These are phyloP conservation scores for Leccinum fallax DNA, from an alignment of 1,284 basidiomycete genomes.

Conservation along the genomic window DNA sequence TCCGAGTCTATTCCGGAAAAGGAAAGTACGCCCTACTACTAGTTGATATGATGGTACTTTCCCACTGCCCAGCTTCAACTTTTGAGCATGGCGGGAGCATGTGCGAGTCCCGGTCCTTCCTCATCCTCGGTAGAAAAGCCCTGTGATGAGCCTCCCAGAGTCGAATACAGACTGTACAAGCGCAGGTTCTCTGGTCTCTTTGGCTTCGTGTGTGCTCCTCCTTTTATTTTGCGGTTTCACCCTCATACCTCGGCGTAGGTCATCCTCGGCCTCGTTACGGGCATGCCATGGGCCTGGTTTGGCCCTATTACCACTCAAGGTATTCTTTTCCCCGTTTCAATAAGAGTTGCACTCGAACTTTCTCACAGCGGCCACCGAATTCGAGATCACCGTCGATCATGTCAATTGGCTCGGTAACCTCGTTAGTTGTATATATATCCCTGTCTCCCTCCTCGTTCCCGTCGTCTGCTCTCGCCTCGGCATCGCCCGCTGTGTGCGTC, in stretches of 20 bases:
- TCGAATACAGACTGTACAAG: constrained; percentile 62
- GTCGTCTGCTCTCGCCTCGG: constrained; percentile 59
- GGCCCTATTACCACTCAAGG: constrained; percentile 73
- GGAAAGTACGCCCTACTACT: constrained; percentile 9
- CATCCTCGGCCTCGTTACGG: constrained; percentile 59
- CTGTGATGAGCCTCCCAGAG: neutral
- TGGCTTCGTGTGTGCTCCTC: constrained; percentile 51
- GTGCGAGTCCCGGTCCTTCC: neutral
- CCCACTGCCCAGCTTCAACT: neutral
- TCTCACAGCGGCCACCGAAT: constrained; percentile 55
- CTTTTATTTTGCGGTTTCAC: neutral
- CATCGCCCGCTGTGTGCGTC: constrained; percentile 57
- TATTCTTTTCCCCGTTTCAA: constrained; percentile 31
- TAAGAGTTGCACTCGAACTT: neutral
- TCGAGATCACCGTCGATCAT: constrained; percentile 61
- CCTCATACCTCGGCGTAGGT: constrained; percentile 41
- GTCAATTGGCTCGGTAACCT: constrained; percentile 81
- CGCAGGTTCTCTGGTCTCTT: constrained; percentile 64
- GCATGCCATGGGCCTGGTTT: constrained; percentile 73
- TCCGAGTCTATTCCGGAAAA: constrained; percentile 24
- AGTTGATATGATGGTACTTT: neutral
- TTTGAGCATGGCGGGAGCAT: constrained; percentile 2
- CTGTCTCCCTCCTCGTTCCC: constrained; percentile 59
- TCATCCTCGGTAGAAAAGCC: constrained; percentile 6
- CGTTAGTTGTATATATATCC: constrained; percentile 60